Evolutionary conservation across 768 basidiomycete species (phyloP), one percentile per base, ranked within the genome.

Genomic region (Kwoniella newhampshirensis): DNA sequence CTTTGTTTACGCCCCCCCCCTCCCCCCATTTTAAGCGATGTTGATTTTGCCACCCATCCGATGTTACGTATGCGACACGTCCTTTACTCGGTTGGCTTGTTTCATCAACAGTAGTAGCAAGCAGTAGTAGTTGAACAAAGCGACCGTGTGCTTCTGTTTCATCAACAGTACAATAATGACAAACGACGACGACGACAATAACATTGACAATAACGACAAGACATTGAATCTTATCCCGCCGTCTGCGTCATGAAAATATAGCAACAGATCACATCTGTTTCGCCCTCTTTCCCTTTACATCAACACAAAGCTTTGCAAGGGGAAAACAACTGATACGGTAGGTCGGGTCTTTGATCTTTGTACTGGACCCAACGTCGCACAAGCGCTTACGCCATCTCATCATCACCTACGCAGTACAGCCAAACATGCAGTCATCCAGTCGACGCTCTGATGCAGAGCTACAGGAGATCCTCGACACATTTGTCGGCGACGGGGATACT

Each of bases 361-460:
- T n/a, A n/a, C n/a, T n/a, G n/a, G n/a, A n/a, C n/a, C n/a, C n/a
- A n/a, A n/a, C n/a, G n/a, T n/a, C n/a, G n/a, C n/a, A n/a, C n/a
- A n/a, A 32, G 13, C 32, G 18, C 49, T 25, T 7, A 25, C 35
- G 15, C n/a, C 21, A 8, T 8, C 25, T 1, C 39, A 39, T 51
- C 50, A 25, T 26, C 25, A 15, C 28, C 36, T n/a, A 30, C 25
- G 39, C 30, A 47, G 20, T 23, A 26, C 27, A 32, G 9, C 27
- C 49, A 40, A 40, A 43, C 15, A 35, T 20, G 15, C 37, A 35
- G 12, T 51, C 37, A 4, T n/a, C 54, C 9, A 63, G 63, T 20
- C 35, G 68, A 21, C 51, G 63, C 7, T 70, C 71, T 4, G 66
- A 57, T 26, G 66, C 64, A 9, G 68, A 73, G 37, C 61, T 73